phyloP scores from a whole-genome alignment of 257 asterid species.

The Gentiana dahurica region DNA sequence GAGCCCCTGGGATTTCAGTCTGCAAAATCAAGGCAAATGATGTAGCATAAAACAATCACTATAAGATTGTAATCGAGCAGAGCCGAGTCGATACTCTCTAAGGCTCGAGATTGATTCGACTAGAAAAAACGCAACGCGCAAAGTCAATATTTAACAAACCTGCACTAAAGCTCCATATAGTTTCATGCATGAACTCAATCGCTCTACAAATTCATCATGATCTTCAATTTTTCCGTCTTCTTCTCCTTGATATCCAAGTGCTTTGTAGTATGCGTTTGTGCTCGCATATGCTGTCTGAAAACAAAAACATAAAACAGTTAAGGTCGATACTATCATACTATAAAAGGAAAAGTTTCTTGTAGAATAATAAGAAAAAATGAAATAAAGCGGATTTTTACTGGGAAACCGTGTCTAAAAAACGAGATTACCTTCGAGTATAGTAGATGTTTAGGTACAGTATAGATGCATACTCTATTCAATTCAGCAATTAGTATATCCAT shows the following conservation, averaged over 20 bases:
- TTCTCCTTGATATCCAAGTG: conserved; percentile 52
- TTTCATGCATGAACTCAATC: conserved; percentile 57
- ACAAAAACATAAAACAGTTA: not conserved
- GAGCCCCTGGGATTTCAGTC: conserved; percentile 53
- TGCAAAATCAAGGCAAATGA: conserved; percentile 19
- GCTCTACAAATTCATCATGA: conserved; percentile 35
- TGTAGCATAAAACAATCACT: too few relatives aligned
- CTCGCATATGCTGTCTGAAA: conserved; percentile 49
- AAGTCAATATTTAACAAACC: conserved; percentile 32
- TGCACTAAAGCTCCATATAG: conserved; percentile 89
- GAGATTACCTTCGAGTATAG: conserved; percentile 48
- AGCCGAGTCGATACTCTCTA: too few relatives aligned
- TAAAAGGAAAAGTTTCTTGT: not conserved
- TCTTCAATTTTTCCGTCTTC: conserved; percentile 54
- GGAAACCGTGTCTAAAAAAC: conserved; percentile 3
- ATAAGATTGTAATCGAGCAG: too few relatives aligned
- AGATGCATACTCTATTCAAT: conserved; percentile 75
- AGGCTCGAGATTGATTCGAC: too few relatives aligned
- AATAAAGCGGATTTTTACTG: not conserved
- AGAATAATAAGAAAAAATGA: not conserved
- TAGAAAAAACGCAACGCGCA: not conserved
- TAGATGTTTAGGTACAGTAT: conserved; percentile 79
- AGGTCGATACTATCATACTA: not conserved
- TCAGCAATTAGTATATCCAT: conserved; percentile 76
- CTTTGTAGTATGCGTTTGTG: conserved; percentile 50